Evolutionary conservation across 306 rosid species (phyloP).

Genomic region (Hippophae gyantsensis): DNA sequence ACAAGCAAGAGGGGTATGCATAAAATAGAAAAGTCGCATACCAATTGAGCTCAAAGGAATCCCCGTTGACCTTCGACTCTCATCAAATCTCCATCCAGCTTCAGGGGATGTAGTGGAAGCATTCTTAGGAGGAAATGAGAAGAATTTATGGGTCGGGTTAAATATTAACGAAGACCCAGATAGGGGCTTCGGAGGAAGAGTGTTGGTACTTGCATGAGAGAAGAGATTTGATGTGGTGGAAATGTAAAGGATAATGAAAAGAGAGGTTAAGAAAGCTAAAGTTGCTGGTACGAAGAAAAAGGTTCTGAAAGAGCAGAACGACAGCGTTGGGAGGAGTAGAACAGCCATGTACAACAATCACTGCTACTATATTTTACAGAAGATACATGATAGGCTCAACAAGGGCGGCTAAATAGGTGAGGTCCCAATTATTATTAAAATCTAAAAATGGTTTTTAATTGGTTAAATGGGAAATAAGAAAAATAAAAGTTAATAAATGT

Average conservation of each 20-base stretch:
- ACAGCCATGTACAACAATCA: conserved; percentile 11
- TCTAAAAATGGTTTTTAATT: too few species aligned
- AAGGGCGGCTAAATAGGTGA: too few species aligned
- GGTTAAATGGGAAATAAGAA: too few species aligned
- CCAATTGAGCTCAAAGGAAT: conserved; percentile 25
- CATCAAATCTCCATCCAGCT: conserved; percentile 2
- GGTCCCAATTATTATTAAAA: too few species aligned
- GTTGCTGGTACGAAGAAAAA: conserved; percentile 44
- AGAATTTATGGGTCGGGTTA: neutral
- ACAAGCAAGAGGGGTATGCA: neutral
- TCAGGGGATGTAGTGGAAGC: conserved; percentile 8
- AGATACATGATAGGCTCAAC: too few species aligned
- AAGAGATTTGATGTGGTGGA: conserved; percentile 43
- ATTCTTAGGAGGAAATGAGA: conserved; percentile 2
- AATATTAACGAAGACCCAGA: neutral
- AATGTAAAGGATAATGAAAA: conserved; percentile 39
- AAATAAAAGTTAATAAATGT: too few species aligned
- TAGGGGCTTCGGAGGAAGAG: conserved; percentile 13
- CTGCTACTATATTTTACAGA: too few species aligned
- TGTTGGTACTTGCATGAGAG: conserved; percentile 10
- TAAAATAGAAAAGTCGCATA: conserved; percentile 14
- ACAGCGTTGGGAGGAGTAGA: conserved; percentile 18
- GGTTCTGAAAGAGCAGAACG: conserved; percentile 18
- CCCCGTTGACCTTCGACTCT: conserved; percentile 26
- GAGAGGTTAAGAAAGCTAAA: conserved; percentile 38